Evolutionary conservation across 139 green algal genomes (phyloP).

Genomic region (Asterochloris sp.): DNA sequence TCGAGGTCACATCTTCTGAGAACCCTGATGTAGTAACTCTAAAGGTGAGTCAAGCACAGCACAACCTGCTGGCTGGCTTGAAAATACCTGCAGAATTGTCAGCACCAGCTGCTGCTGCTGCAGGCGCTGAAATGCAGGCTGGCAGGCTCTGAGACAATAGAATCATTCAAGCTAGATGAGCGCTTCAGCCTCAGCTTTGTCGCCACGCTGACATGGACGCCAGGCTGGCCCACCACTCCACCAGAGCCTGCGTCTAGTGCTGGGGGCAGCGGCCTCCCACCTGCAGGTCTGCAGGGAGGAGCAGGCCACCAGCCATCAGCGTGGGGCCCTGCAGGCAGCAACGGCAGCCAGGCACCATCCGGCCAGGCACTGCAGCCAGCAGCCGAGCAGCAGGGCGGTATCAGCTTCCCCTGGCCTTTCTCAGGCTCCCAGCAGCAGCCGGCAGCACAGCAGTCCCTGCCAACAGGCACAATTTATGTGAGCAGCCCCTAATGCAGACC

Average conservation of each 20-base stretch:
- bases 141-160: constrained; percentile 33
- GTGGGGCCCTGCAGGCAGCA: constrained; percentile 3
- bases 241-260: too few species aligned
- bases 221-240: not conserved
- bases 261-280: too few species aligned
- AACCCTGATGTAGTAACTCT: not conserved
- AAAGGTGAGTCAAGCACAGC: not conserved
- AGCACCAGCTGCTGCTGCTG: constrained; percentile 21
- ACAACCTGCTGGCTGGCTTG: not conserved
- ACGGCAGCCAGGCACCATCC: not conserved
- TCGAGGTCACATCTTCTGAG: constrained; percentile 18
- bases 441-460: not conserved
- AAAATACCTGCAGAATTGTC: not conserved
- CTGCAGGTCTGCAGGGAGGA: too few species aligned
- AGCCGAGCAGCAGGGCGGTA: not conserved
- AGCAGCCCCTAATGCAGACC: not conserved
- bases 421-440: not conserved
- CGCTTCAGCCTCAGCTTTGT: constrained; percentile 46
- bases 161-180: constrained; percentile 39
- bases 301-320: too few species aligned
- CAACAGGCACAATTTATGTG: not conserved
- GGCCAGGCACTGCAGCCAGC: not conserved
- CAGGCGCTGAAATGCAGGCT: constrained; percentile 41
- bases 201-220: constrained; percentile 39
- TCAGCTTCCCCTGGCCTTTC: too few species aligned